Evolutionary conservation across 352 stramenopile species (phyloP).

Genomic region (Pythium apleroticum): DNA sequence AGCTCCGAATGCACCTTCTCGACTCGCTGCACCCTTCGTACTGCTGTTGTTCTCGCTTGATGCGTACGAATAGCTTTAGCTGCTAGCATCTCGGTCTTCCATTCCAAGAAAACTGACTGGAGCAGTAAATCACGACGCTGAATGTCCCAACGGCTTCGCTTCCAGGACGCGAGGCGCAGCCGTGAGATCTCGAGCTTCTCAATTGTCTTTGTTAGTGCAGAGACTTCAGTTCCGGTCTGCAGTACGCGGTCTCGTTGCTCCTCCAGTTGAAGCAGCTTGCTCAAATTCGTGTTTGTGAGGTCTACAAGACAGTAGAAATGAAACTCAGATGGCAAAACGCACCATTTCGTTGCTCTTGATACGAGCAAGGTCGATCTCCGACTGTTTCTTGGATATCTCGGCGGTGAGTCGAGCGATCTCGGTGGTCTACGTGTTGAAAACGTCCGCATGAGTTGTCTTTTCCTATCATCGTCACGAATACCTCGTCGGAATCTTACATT

Average conservation of each 20-base stretch:
- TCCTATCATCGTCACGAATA: neutral
- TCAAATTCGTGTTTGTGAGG: neutral
- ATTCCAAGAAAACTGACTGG: slow-evolving; percentile 19
- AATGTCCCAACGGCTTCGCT: neutral
- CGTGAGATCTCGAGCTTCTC: slow-evolving; percentile 15
- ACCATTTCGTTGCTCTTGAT: neutral
- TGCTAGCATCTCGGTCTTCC: slow-evolving; percentile 11
- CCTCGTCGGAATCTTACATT: neutral
- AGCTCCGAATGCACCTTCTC: neutral
- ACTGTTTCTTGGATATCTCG: neutral
- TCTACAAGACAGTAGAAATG: neutral
- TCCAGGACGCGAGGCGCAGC: slow-evolving; percentile 12
- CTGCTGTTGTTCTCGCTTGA: neutral
- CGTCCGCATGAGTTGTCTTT: neutral
- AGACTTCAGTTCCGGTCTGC: neutral
- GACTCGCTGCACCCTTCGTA: neutral
- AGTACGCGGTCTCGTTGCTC: neutral
- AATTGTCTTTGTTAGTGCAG: neutral
- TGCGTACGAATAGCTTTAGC: slow-evolving; percentile 3
- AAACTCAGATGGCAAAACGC: neutral
- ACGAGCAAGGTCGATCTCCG: neutral
- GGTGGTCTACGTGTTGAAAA: neutral
- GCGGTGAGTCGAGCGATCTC: neutral
- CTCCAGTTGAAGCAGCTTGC: neutral
- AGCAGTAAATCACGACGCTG: slow-evolving; percentile 6